Evolutionary conservation across 1,139 yeast genomes (phyloP).

Genomic region (Blastobotrys illinoisensis): DNA sequence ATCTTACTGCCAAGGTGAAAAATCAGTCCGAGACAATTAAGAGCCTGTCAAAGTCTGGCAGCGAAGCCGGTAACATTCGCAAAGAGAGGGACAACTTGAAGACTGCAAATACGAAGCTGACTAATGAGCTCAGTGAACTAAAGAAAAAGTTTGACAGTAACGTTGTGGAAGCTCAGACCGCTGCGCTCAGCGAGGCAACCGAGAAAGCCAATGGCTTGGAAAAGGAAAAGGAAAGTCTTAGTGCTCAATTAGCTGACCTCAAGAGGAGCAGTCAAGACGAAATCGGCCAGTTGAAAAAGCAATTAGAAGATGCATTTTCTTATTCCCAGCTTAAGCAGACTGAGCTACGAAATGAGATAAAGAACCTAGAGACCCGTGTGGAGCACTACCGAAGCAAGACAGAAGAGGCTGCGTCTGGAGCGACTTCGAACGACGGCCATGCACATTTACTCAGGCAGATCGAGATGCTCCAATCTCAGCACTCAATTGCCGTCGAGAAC

Average conservation of each 20-base stretch:
- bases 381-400: conserved; percentile 41
- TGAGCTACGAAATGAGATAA: conserved; percentile 28
- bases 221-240: conserved; percentile 17
- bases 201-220: conserved; percentile 17
- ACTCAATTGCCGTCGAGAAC: conserved; percentile 57
- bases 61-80: conserved; percentile 20
- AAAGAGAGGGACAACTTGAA: conserved; percentile 16
- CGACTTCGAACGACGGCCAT: conserved; percentile 30
- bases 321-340: conserved; percentile 18
- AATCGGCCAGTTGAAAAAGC: conserved; percentile 20
- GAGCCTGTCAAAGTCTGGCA: conserved; percentile 18
- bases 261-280: conserved; percentile 17
- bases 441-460: conserved; percentile 36
- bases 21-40: conserved; percentile 17
- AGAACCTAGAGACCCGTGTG: conserved; percentile 37
- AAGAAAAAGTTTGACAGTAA: conserved; percentile 24
- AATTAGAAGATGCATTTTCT: conserved; percentile 13
- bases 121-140: conserved; percentile 19
- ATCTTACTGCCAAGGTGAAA: conserved; percentile 14
- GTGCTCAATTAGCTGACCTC: conserved; percentile 15
- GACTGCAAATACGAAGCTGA: conserved; percentile 17
- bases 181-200: conserved; percentile 22
- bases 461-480: conserved; percentile 60
- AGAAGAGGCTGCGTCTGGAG: conserved; percentile 33
- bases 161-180: conserved; percentile 19